Base-by-base conservation (phyloP, 371 early-diverging fungal species). In the Gilbertella persicaria region DNA sequence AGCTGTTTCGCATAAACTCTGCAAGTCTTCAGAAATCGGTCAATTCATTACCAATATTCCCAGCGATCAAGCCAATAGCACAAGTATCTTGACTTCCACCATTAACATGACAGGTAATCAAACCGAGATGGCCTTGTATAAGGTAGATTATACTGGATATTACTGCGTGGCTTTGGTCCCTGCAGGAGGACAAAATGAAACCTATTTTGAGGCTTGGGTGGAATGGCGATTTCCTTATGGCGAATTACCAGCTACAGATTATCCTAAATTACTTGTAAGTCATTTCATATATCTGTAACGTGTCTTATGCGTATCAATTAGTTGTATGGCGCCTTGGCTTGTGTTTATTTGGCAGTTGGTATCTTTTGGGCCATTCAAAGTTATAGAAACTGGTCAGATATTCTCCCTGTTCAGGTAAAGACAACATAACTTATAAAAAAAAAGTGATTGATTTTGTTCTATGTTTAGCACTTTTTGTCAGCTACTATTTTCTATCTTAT, bases 221-320 rank as follows among this genome's bases (percentile, higher is more conserved):
- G 81, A 82, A 29, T 88, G 91, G 84, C 67, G 63, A 25, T 90
- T 89, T 60, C 87, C 92, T 14, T 90, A 92, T 68, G 96, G 97
- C 44, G 71, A 78, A 54, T 71, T 96, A 24, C 92, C 94, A 4
- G 94, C 89, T 14, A 64, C 78, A 16, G 94, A 93, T 49, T 95
- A 90, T 65, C 94, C 95, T 1, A 93, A 93, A 62, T 63, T 95
- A 19, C 71, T 86, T 55, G 89, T 87, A 67, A 66, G 75, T 46
- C 21, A 19, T n/a, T n/a, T n/a, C 13, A 51, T 40, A 23, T 12
- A 26, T 10, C 19, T 21, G 29, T 30, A 44, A 36, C 4, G 25
- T 5, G 3, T 21, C 16, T 30, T 43, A 42, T 45, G 5, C 25
- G 5, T 39, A 1, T 20, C 17, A 4, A 21, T 0, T 59, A 49